Conservation (phyloP, 768 basidiomycete species). For the Boletus huronensis region DNA sequence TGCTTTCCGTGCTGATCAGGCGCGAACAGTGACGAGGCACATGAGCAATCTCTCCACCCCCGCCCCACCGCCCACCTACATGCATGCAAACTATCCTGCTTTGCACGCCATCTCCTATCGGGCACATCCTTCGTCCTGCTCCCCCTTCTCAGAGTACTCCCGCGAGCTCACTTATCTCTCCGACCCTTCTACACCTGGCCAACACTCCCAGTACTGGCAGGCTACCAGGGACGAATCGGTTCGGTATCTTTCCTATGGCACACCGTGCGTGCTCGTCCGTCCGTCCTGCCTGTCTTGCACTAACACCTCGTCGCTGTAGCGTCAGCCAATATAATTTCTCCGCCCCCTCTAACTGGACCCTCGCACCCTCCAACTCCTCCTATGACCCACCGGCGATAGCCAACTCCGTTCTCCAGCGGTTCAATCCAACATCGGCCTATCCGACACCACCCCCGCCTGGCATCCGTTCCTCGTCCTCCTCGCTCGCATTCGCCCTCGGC, state of each 20-base stretch:
- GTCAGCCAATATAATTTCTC: slow-evolving; percentile 30
- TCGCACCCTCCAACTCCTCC: slow-evolving; percentile 41
- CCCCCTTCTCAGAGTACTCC: slow-evolving; percentile 68
- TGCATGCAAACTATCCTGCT: slow-evolving; percentile 43
- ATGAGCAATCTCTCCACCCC: slow-evolving; percentile 55
- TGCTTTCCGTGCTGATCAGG: slow-evolving; percentile 17
- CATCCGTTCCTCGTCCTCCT: slow-evolving; percentile 65
- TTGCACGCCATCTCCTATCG: slow-evolving; percentile 27
- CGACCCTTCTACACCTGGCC: slow-evolving; percentile 40
- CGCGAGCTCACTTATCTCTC: slow-evolving; percentile 56
- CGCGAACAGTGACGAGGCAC: slow-evolving; percentile 60
- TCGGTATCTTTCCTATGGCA: slow-evolving; percentile 52
- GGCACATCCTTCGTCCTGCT: slow-evolving; percentile 37
- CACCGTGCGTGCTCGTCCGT: slow-evolving; percentile 39
- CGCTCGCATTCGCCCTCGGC: slow-evolving; percentile 71
- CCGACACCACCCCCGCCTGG: slow-evolving; percentile 68
- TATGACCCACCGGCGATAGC: slow-evolving; percentile 59
- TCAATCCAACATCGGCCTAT: slow-evolving; percentile 58
- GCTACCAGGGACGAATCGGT: slow-evolving; percentile 57
- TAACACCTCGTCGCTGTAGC: slow-evolving; percentile 12
- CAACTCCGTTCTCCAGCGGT: slow-evolving; percentile 61
- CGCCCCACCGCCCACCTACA: slow-evolving; percentile 59
- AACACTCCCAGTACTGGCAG: slow-evolving; percentile 63
- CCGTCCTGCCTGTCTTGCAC: not conserved
- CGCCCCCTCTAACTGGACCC: slow-evolving; percentile 40